Base-by-base conservation (phyloP, 805 yeast species). In the Teunomyces pallodes region DNA sequence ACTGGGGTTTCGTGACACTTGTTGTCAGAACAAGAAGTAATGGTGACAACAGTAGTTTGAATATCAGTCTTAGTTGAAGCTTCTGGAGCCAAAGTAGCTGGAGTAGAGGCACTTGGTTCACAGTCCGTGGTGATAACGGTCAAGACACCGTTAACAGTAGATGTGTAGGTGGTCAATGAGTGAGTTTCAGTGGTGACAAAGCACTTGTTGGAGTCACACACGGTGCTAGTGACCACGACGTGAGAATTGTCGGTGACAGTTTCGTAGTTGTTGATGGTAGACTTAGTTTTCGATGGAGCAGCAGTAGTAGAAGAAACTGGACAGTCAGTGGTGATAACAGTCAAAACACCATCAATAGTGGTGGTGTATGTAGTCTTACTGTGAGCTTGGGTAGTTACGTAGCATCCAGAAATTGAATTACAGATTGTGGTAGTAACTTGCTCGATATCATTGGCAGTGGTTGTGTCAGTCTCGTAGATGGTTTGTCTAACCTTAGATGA, bases 11-110 rank as follows among this genome's bases (percentile, higher is more conserved):
- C 41, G 5, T 54, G 32, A 54, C 76, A 72, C 48, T 54, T 63
- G 56, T 69, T 42, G 46, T 65, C 64, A 4, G 58, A 47, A 53
- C 77, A 72, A n/a, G 74, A 66, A 32, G 77, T 69, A 46, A 66
- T 55, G n/a, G 72, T 67, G 9, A 69, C 42, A 12, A 63, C 62
- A 13, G 70, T 63, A 31, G 69, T 60, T 2, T 31, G 31, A 26
- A 46, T 16, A 28, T 45, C 31, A 7, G 51, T 40, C 10, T 27
- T 28, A 12, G 50, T 47, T 3, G 41, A 13, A 3, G 28, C 46
- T 12, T 36, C 35, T 20, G 14, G 39, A 9, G 41, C n/a, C 16
- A 14, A 16, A 33, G 42, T 7, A n/a, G 20, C 46, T 32, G 48
- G 17, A 12, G 47, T n/a, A 26, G 44, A 12, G 5, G 39, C 20